Conservation (phyloP, 2,329 filamentous ascomycete genomes). For the Amesomyces nigricolor region DNA sequence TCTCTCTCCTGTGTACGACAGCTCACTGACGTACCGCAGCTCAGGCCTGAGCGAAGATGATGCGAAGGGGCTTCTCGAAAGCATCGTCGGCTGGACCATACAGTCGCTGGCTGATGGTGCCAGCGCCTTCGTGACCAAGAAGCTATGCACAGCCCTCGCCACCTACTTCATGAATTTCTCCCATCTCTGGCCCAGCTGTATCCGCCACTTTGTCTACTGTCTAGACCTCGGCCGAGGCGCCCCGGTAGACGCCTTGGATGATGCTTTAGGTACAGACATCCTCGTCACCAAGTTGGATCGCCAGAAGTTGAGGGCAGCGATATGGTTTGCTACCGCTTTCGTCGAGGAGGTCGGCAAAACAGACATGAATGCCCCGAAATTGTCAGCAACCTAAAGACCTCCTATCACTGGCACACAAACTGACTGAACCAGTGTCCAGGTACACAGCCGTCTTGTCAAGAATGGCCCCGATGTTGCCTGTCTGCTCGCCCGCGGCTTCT, state of each 20-base stretch:
- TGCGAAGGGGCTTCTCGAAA: conserved; percentile 53
- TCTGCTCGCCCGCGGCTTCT: conserved; percentile 38
- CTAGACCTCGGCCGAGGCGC: conserved; percentile 44
- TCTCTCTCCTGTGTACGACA: neutral
- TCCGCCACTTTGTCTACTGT: conserved; percentile 58
- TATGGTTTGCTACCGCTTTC: conserved; percentile 60
- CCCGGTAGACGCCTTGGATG: conserved; percentile 43
- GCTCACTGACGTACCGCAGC: conserved; percentile 28
- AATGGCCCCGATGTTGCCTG: conserved; percentile 38
- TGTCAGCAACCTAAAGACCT: conserved; percentile 36
- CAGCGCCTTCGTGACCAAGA: conserved; percentile 60
- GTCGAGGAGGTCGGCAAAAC: conserved; percentile 64
- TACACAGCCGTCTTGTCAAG: conserved; percentile 37
- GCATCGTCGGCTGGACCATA: conserved; percentile 59
- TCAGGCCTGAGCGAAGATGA: conserved; percentile 51
- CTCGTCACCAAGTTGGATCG: conserved; percentile 43
- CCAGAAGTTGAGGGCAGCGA: conserved; percentile 48
- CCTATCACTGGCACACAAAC: conserved; percentile 24
- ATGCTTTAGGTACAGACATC: conserved; percentile 38
- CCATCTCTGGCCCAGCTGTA: conserved; percentile 58
- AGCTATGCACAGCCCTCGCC: conserved; percentile 70
- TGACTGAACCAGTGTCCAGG: conserved; percentile 30
- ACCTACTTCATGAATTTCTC: conserved; percentile 71
- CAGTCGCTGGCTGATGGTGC: conserved; percentile 46
- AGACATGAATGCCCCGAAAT: conserved; percentile 55